Evolutionary conservation across 2,329 filamentous ascomycete species (phyloP), one percentile per base, ranked within the genome.

Genomic region (Fusarium sp.): DNA sequence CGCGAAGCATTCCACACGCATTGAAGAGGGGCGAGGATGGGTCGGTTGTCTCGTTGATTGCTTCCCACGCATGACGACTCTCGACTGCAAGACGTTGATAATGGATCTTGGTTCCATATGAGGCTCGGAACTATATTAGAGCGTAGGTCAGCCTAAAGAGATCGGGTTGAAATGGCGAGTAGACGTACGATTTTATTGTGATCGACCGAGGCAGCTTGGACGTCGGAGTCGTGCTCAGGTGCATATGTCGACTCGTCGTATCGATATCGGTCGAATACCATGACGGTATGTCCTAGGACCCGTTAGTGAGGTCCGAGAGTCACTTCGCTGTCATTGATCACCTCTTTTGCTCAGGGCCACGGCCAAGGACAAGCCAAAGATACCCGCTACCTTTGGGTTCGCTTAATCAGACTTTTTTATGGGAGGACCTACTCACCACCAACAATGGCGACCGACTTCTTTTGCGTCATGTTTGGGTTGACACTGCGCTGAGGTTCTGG

Each of bases 121-220:
- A 56, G 8, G 53, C 53, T 16, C 53, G 31, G 20, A 56, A 56
- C 53, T 56, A 40, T 40, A 16, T 25, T 23, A 11, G 5, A 11
- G 9, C 3, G 11, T 16, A 11, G 11, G 16, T 55, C 4, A 38
- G 51, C 11, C 6, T n/a, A n/a, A n/a, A n/a, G n/a, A n/a, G n/a
- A n/a, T n/a, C n/a, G n/a, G n/a, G n/a, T n/a, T n/a, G n/a, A n/a
- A n/a, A n/a, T n/a, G n/a, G n/a, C n/a, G 16, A 54, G 20, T 11
- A 33, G n/a, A 8, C 51, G 8, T 7, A 56, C 53, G 9, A 56
- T 56, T 25, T 56, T 56, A 36, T 56, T 56, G n/a, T 56, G 33
- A 20, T 29, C 53, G 7, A 56, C 53, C 11, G 34, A 40, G 29
- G 53, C 53, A 7, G 53, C 33, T 13, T 56, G 53, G 10, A 40